phyloP scores from a whole-genome alignment of 352 stramenopile genomes.

The Globisporangium nodosum region DNA sequence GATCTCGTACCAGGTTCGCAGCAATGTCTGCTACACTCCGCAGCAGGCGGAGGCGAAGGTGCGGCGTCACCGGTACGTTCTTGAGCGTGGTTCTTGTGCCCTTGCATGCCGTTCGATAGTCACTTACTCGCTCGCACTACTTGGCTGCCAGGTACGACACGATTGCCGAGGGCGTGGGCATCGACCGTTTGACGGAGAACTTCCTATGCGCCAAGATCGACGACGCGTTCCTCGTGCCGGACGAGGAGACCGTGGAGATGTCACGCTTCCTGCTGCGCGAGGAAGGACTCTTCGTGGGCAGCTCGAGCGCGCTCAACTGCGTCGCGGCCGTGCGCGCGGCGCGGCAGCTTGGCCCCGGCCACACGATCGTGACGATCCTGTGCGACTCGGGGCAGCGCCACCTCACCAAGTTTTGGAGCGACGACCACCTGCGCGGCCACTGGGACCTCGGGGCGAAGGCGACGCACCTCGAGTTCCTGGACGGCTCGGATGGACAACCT shows the following conservation, averaged over 20 bases:
- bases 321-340: slow-evolving; percentile 72
- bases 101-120: not conserved
- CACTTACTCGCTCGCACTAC: too few relatives aligned
- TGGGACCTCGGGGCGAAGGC: slow-evolving; percentile 60
- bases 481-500: slow-evolving; percentile 59
- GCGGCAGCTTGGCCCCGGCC: slow-evolving; percentile 67
- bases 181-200: slow-evolving; percentile 97
- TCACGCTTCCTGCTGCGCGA: slow-evolving; percentile 93
- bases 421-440: slow-evolving; percentile 59
- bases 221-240: slow-evolving; percentile 84
- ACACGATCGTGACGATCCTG: slow-evolving; percentile 83
- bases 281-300: slow-evolving; percentile 96
- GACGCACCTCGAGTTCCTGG: slow-evolving; percentile 64
- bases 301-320: slow-evolving; percentile 83
- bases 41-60: slow-evolving; percentile 93
- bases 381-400: slow-evolving; percentile 89
- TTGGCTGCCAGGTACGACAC: slow-evolving; percentile 92
- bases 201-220: slow-evolving; percentile 90
- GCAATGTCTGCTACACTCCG: slow-evolving; percentile 94
- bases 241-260: slow-evolving; percentile 97
- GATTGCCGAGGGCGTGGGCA: slow-evolving; percentile 96
- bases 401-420: slow-evolving; percentile 87
- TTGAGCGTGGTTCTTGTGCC: not conserved
- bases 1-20: slow-evolving; percentile 45
- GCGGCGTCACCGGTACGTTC: slow-evolving; percentile 75